These are phyloP conservation scores for Auriscalpium microsporum DNA, from an alignment of 768 basidiomycete species.

Conservation along the genomic window DNA sequence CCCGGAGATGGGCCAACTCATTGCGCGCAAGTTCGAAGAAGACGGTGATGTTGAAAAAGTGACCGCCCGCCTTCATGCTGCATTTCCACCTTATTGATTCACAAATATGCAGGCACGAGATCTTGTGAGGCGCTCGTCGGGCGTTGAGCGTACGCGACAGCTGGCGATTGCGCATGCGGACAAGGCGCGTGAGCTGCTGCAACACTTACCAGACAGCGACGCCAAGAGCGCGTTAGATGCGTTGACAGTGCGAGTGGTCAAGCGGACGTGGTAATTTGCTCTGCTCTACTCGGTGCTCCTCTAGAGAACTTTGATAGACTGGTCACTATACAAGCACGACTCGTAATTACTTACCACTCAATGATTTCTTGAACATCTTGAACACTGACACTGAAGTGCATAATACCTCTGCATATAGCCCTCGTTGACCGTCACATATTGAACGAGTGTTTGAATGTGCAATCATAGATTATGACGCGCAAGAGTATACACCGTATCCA, in stretches of 20 bases:
- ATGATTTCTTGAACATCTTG: background rate
- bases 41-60: slow-evolving; percentile 79
- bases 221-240: slow-evolving; percentile 67
- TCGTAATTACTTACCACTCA: background rate
- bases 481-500: background rate
- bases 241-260: slow-evolving; percentile 60
- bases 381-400: background rate
- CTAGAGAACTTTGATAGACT: background rate
- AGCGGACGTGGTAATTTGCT: slow-evolving; percentile 40
- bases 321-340: background rate
- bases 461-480: background rate
- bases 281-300: background rate
- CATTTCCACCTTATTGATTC: background rate
- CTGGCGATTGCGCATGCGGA: slow-evolving; percentile 71
- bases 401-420: background rate
- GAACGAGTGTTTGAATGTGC: background rate
- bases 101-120: slow-evolving; percentile 46
- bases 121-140: slow-evolving; percentile 60
- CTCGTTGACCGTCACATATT: background rate
- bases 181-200: slow-evolving; percentile 64
- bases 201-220: slow-evolving; percentile 70
- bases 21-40: slow-evolving; percentile 66
- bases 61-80: slow-evolving; percentile 17
- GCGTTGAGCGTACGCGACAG: slow-evolving; percentile 67
- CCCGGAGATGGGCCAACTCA: slow-evolving; percentile 65